Evolutionary conservation across 2,329 filamentous ascomycete genomes (phyloP), one percentile per base, ranked within the genome.

Genomic region (Hyphodiscus sp.): DNA sequence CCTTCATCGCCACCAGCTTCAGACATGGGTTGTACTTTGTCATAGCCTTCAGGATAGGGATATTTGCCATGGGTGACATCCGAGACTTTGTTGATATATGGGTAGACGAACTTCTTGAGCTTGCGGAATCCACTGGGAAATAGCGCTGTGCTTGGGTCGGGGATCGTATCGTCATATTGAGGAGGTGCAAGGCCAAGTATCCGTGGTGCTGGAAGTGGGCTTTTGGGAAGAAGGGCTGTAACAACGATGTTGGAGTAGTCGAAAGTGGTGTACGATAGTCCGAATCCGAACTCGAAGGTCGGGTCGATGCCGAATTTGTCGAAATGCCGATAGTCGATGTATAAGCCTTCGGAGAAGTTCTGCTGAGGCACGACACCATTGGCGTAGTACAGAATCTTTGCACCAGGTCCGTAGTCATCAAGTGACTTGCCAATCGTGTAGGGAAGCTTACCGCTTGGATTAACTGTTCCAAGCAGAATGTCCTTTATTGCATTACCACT

Each of bases 241-340:
- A 79, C 59, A 16, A 69, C 59, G 30, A 72, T 67, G 20, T 78
- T 74, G 1, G 76, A 74, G 30, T 84, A 74, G 11, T 77, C 71
- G 66, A 83, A 89, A 1, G 70, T 77, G 2, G 80, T 86, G 71
- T 87, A 87, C 1, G 79, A 83, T 1, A 96, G 77, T 0, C 91
- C 92, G 56, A 84, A 91, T 0, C 92, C 91, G 63, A 96, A 96
- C 46, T 89, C 87, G 66, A 85, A 96, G 1, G 87, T 85, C 0
- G 91, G 91, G 5, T 76, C 75, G 55, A 94, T 85, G 53, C 77
- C 75, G 51, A 85, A 70, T 66, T 86, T 88, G 74, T 96, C 91
- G 62, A 96, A 91, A 69, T 91, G 81, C 13, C 91, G 85, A 71
- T 96, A 96, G 73, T 96, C 92, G 61, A 95, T 84, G 66, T 91